Base-by-base conservation (phyloP, 176 grass and related monocot species). In the Microstegium vimineum region DNA sequence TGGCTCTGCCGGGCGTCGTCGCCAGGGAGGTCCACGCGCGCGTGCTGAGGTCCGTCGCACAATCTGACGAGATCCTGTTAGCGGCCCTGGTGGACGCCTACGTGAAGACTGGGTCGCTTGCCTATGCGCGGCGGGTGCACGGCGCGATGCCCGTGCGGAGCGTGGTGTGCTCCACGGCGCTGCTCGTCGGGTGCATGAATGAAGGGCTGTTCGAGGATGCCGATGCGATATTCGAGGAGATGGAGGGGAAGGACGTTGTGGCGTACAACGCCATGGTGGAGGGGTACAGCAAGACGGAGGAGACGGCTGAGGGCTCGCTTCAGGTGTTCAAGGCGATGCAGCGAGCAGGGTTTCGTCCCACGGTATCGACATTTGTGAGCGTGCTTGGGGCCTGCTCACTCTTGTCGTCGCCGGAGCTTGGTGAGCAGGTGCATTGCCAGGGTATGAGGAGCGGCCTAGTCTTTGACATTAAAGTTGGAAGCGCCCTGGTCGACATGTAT, bases 401-500 rank as follows among this genome's bases (percentile, higher is more conserved):
- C 12, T 43, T 90, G 35, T 91, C 89, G 15, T 81, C 89, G 0
- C 59, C 82, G 42, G 92, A 95, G 80, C 75, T 93, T 26, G 92
- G 89, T 20, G 87, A 85, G 66, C 90, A 95, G 67, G 87, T 98
- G 75, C 95, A 98, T 61, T 89, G 89, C 81, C 92, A 95, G 35
- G 88, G 81, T 25, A 67, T 85, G 18, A 98, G 93, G 79, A 79
- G 37, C 18, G 78, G 42, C 28, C 52, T 90, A 37, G 56, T 41
- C 73, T 66, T 45, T 9, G 72, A 94, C 71, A 73, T 98, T 60
- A 94, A 93, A 80, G 56, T 68, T 0, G 92, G 78, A 22, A 98
- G 92, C 65, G 92, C 95, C n/a, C 92, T 98, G 4, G 66, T 98
- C 2, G 90, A 94, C 76, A 88, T 93, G 88, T 98, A 98, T 74